Evolutionary conservation across 2,329 filamentous ascomycete species (phyloP), one percentile per base, ranked within the genome.

Genomic region (Pezicula neosporulosa): DNA sequence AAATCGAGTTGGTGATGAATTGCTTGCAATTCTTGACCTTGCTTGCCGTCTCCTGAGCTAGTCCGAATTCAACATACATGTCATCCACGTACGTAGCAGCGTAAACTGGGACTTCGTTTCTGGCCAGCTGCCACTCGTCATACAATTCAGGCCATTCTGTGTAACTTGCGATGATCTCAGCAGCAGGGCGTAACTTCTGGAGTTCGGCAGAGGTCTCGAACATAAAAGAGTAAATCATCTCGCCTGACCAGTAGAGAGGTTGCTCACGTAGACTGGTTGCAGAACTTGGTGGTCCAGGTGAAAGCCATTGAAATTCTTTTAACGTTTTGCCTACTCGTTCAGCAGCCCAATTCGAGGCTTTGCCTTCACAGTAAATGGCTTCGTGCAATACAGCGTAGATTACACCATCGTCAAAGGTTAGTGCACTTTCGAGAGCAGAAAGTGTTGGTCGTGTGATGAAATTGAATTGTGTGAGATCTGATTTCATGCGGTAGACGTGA

Each of bases 361-460:
- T 66, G 7, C 76, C 74, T 68, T 88, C 82, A 67, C 87, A 93
- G 74, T 97, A 97, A 60, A 92, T 86, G 7, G 89, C 78, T 69
- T 97, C 93, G 66, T 97, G 93, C 3, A 97, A 73, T 37, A 97
- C 76, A 21, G 89, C 87, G 66, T 97, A 97, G 54, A 97, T 82
- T 50, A 93, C 83, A 59, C 85, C 83, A 38, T 82, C 80, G 63
- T 97, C 91, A 63, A 90, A 91, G 2, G 78, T 75, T 2, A 85
- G 78, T 47, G 80, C 79, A 18, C 76, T 70, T 66, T 96, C 90
- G 21, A 96, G 73, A 0, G 78, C 74, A 3, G 80, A 73, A 3
- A 96, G 77, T 0, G 88, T 87, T 1, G 86, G 82, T 16, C 83
- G 78, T 0, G 87, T 91, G 54, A 97, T 72, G 60, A 86, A 82